Evolutionary conservation across 768 basidiomycete species (phyloP).

Genomic region (Serendipita sp.): DNA sequence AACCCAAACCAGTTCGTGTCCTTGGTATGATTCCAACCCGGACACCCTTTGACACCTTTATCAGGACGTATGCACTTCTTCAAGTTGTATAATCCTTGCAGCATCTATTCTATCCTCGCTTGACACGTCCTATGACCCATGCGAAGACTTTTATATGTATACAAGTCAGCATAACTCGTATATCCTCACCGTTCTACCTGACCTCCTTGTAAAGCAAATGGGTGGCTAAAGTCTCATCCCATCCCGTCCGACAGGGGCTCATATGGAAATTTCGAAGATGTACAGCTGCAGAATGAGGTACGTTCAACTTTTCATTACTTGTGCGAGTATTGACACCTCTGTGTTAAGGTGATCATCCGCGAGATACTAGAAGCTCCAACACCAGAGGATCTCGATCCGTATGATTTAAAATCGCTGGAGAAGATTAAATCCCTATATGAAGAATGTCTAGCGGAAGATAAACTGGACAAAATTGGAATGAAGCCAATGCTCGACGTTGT

Average conservation of each 20-base stretch:
- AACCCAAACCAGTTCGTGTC: conserved; percentile 35
- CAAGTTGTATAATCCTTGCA: conserved; percentile 70
- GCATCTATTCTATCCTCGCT: conserved; percentile 67
- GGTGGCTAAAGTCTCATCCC: conserved; percentile 72
- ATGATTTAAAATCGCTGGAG: conserved; percentile 39
- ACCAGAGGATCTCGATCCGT: conserved; percentile 16
- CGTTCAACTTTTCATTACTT: neutral
- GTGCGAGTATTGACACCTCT: neutral
- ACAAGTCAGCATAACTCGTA: conserved; percentile 46
- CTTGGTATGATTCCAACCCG: neutral
- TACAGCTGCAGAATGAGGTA: conserved; percentile 47
- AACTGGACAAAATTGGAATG: conserved; percentile 56
- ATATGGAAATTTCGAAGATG: conserved; percentile 55
- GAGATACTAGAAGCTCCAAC: conserved; percentile 42
- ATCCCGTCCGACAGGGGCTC: conserved; percentile 73
- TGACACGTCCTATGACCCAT: conserved; percentile 76
- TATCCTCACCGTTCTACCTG: neutral
- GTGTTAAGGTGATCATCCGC: conserved; percentile 51
- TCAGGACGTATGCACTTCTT: conserved; percentile 54
- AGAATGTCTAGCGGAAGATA: conserved; percentile 68
- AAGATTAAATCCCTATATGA: conserved; percentile 61
- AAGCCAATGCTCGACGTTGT: conserved; percentile 57
- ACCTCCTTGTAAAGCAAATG: conserved; percentile 41
- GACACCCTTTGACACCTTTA: conserved; percentile 6
- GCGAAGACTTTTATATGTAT: conserved; percentile 88